Evolutionary conservation across 352 stramenopile genomes (phyloP).

Genomic region (Phytophthora fragariaefolia): DNA sequence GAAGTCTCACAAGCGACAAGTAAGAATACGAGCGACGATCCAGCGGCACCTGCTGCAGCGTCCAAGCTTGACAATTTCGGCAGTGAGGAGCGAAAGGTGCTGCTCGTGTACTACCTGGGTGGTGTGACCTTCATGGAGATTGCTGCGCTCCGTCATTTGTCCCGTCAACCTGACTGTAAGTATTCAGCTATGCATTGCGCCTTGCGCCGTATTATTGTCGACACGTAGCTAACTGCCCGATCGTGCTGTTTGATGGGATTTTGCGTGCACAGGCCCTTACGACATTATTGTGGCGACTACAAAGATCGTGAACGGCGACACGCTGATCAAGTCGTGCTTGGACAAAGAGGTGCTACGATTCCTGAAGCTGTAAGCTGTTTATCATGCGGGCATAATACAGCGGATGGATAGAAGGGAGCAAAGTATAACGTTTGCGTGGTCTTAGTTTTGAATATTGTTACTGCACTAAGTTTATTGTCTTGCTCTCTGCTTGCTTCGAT

Average conservation of each 20-base stretch:
- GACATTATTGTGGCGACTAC: slow-evolving; percentile 95
- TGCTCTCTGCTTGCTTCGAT: neutral
- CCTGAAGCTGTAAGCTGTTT: slow-evolving; percentile 59
- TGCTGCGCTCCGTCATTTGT: slow-evolving; percentile 95
- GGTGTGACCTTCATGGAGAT: slow-evolving; percentile 98
- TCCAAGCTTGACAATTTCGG: slow-evolving; percentile 78
- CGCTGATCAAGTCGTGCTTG: slow-evolving; percentile 87
- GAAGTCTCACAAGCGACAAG: slow-evolving; percentile 73
- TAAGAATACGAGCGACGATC: slow-evolving; percentile 51
- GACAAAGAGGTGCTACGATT: slow-evolving; percentile 85
- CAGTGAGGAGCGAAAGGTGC: slow-evolving; percentile 89
- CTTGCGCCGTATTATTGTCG: neutral
- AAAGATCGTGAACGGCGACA: slow-evolving; percentile 91
- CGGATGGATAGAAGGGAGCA: slow-evolving; percentile 7
- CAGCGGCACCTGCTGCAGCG: slow-evolving; percentile 31
- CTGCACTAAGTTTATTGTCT: neutral
- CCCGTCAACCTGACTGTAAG: slow-evolving; percentile 90
- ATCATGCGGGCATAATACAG: slow-evolving; percentile 3
- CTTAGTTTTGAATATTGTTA: slow-evolving; percentile 31
- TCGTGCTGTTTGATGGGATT: slow-evolving; percentile 15
- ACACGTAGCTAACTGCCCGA: slow-evolving; percentile 4
- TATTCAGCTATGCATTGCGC: slow-evolving; percentile 33
- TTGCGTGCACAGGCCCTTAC: slow-evolving; percentile 61
- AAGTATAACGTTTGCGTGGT: slow-evolving; percentile 19
- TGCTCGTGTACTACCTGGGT: slow-evolving; percentile 97